Conservation (phyloP, 176 grass and related monocot species). For the Calamus simplicifolius region DNA sequence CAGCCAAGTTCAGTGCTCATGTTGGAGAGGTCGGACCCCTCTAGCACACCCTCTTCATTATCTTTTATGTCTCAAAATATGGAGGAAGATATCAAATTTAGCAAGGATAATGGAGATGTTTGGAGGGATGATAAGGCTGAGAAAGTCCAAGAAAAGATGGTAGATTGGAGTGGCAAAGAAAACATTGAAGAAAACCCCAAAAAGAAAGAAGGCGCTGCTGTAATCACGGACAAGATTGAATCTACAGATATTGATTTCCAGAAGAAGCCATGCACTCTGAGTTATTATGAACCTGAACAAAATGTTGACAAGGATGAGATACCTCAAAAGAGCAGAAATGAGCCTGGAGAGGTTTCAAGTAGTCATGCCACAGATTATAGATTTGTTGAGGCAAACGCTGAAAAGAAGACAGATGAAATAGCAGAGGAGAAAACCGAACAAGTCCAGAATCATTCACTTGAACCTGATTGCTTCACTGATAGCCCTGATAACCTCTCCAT, state of each 20-base stretch:
- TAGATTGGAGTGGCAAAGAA: constrained; percentile 1
- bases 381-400: not conserved
- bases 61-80: not conserved
- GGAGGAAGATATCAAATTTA: too few relatives aligned
- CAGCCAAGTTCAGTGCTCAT: not conserved
- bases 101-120: too few relatives aligned
- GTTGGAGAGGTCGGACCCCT: not conserved
- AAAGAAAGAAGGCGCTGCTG: not conserved
- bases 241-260: too few relatives aligned
- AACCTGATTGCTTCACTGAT: constrained; percentile 29
- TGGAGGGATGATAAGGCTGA: not conserved
- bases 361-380: not conserved
- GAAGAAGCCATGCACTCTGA: too few relatives aligned
- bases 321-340: not conserved
- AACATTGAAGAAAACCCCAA: not conserved
- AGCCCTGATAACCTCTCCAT: constrained; percentile 17
- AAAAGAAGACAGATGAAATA: not conserved
- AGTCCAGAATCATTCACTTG: constrained; percentile 32
- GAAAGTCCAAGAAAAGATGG: constrained; percentile 2
- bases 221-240: too few relatives aligned
- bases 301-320: not conserved
- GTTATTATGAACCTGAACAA: too few relatives aligned
- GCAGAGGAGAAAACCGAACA: constrained; percentile 22
- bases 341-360: not conserved
- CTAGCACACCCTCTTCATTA: not conserved